phyloP scores from a whole-genome alignment of 1,284 basidiomycete genomes.

The Sporisorium iseilematis-ciliati region DNA sequence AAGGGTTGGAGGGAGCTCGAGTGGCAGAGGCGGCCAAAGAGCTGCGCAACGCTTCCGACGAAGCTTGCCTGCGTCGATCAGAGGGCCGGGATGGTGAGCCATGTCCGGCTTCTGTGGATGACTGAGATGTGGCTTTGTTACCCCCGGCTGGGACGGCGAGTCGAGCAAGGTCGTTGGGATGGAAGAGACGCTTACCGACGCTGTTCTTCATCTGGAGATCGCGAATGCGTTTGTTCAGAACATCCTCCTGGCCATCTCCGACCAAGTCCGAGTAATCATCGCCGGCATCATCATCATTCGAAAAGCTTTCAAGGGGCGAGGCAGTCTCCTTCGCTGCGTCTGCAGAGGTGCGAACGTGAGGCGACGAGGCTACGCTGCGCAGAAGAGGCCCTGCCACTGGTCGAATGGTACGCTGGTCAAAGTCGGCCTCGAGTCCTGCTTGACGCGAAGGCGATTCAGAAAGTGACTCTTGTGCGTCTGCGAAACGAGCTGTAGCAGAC shows the following conservation, averaged over 20 bases:
- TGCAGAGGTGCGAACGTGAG: slow-evolving; percentile 22
- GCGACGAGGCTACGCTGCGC: slow-evolving; percentile 36
- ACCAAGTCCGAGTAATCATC: slow-evolving; percentile 71
- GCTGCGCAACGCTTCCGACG: slow-evolving; percentile 39
- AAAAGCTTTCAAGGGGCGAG: slow-evolving; percentile 24
- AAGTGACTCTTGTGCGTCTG: background rate
- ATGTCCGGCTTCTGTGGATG: background rate
- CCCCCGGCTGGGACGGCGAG: slow-evolving; percentile 15
- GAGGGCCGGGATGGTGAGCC: slow-evolving; percentile 19
- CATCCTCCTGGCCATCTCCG: slow-evolving; percentile 51
- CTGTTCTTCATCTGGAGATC: slow-evolving; percentile 54
- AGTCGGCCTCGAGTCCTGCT: slow-evolving; percentile 34
- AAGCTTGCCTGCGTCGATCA: slow-evolving; percentile 34
- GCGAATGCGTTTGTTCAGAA: slow-evolving; percentile 51
- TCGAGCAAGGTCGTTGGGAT: slow-evolving; percentile 55
- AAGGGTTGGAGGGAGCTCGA: slow-evolving; percentile 30
- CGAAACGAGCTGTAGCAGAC: background rate
- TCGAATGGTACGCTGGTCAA: slow-evolving; percentile 71
- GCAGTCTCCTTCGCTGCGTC: slow-evolving; percentile 5
- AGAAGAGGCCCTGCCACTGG: slow-evolving; percentile 35
- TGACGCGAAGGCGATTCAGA: slow-evolving; percentile 21
- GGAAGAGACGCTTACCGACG: slow-evolving; percentile 57
- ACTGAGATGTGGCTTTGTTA: background rate
- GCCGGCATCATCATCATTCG: slow-evolving; percentile 68
- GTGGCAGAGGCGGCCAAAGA: slow-evolving; percentile 26